A percentile compares a stretch with the other conserved stretches of the same genome.
phyloP scores from a whole-genome alignment of 2,329 filamentous ascomycete species.

The Chalara sp. region DNA sequence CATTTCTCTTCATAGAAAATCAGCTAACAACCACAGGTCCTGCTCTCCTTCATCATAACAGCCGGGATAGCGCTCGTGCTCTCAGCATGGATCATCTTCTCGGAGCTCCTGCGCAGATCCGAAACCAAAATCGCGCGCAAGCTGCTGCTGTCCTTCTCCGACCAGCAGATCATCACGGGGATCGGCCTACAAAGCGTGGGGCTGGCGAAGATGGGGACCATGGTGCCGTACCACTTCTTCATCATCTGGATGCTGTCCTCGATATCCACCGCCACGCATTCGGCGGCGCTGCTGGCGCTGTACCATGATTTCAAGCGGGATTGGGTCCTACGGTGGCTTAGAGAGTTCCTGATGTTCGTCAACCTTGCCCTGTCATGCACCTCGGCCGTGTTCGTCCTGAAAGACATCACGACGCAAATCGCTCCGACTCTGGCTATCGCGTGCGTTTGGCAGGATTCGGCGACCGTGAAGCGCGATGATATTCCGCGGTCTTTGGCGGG shows the following conservation, averaged over 20 bases:
- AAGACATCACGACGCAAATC: slow-evolving; percentile 81
- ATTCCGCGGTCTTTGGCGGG: slow-evolving; percentile 45
- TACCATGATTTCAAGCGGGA: slow-evolving; percentile 60
- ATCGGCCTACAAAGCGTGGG: slow-evolving; percentile 62
- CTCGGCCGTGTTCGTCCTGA: slow-evolving; percentile 93
- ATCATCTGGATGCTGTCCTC: slow-evolving; percentile 63
- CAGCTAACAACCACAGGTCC: slow-evolving; percentile 34
- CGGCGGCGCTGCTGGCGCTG: slow-evolving; percentile 56
- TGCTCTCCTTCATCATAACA: slow-evolving; percentile 61
- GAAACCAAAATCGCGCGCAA: slow-evolving; percentile 51
- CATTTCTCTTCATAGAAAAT: neutral
- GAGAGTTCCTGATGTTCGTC: slow-evolving; percentile 59
- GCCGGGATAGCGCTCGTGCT: slow-evolving; percentile 50
- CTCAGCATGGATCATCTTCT: slow-evolving; percentile 48
- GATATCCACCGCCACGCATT: slow-evolving; percentile 59
- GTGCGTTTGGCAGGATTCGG: slow-evolving; percentile 47
- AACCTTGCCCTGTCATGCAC: slow-evolving; percentile 57
- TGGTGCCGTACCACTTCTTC: slow-evolving; percentile 65
- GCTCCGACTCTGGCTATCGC: slow-evolving; percentile 52
- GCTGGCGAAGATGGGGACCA: slow-evolving; percentile 48
- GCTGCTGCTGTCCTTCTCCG: slow-evolving; percentile 57
- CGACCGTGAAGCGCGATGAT: slow-evolving; percentile 30
- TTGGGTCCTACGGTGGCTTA: slow-evolving; percentile 59
- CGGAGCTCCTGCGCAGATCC: slow-evolving; percentile 40
- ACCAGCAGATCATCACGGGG: slow-evolving; percentile 63